phyloP scores from a whole-genome alignment of 768 basidiomycete genomes.

The Amanita brunnescens region DNA sequence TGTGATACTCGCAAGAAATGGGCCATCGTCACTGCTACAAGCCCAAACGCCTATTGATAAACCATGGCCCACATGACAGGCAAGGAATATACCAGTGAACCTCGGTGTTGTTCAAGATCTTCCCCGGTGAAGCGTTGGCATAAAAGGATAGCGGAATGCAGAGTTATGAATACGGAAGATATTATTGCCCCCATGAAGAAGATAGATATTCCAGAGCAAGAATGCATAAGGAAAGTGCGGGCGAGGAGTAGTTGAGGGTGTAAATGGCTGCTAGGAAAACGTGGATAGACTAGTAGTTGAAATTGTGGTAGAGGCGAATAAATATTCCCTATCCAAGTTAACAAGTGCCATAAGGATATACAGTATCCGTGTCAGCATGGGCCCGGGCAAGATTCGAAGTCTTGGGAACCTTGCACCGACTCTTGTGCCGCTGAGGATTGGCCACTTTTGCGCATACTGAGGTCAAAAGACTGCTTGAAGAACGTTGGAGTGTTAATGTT shows the following conservation, averaged over 20 bases:
- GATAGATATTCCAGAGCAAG: background rate
- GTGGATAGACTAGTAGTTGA: background rate
- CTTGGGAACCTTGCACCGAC: background rate
- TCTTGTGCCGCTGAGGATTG: too few species aligned
- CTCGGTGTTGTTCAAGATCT: background rate
- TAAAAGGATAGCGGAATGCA: background rate
- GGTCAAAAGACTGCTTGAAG: background rate
- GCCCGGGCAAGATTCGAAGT: background rate
- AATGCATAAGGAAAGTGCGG: background rate
- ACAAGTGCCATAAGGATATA: too few species aligned
- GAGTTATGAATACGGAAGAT: background rate
- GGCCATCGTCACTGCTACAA: background rate
- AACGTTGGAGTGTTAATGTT: background rate
- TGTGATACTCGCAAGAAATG: background rate
- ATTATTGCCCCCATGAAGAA: background rate
- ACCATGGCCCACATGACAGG: background rate
- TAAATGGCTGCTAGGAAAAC: background rate
- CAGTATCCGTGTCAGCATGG: too few species aligned
- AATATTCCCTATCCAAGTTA: too few species aligned
- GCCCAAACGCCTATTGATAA: background rate
- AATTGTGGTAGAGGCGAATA: background rate
- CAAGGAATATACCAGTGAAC: background rate
- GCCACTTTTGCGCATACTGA: background rate
- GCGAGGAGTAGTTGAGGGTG: background rate
- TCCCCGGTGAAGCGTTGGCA: background rate